Conservation (phyloP, 768 basidiomycete species). For the Postia placenta region DNA sequence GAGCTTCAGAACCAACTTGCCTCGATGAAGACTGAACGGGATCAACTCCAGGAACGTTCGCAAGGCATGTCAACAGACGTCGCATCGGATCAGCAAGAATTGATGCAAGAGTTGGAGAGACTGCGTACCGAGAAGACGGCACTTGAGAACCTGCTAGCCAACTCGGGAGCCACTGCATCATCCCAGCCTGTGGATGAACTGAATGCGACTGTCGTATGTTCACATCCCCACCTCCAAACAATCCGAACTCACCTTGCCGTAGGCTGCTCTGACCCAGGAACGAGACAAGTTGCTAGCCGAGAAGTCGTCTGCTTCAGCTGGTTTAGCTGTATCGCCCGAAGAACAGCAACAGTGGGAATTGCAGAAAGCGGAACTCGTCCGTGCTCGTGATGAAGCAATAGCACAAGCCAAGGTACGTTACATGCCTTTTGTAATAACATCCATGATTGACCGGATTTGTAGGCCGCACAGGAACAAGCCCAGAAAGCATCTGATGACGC, state of each 20-base stretch:
- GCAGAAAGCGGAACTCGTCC: constrained; percentile 53
- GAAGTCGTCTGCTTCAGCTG: constrained; percentile 32
- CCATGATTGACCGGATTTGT: neutral
- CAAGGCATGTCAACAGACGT: constrained; percentile 9
- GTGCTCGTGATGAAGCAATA: constrained; percentile 54
- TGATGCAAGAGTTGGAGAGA: constrained; percentile 29
- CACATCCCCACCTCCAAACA: neutral
- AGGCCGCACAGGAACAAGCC: constrained; percentile 20
- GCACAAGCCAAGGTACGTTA: constrained; percentile 48
- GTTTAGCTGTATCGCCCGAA: too few relatives aligned
- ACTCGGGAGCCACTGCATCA: constrained; percentile 26
- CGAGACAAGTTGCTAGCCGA: constrained; percentile 57
- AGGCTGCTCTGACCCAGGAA: constrained; percentile 54
- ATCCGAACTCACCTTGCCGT: neutral
- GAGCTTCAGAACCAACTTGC: constrained; percentile 18
- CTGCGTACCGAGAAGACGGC: constrained; percentile 32
- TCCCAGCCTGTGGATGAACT: constrained; percentile 14
- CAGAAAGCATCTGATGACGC: constrained; percentile 18
- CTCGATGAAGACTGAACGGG: constrained; percentile 18
- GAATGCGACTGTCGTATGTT: constrained; percentile 28
- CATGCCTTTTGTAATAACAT: neutral
- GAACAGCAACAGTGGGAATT: constrained; percentile 42
- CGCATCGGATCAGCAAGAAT: constrained; percentile 21
- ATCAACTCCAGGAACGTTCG: constrained; percentile 31
- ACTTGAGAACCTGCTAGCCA: constrained; percentile 33